Evolutionary conservation across 805 yeast genomes (phyloP).

Genomic region (Yarrowia bubula): DNA sequence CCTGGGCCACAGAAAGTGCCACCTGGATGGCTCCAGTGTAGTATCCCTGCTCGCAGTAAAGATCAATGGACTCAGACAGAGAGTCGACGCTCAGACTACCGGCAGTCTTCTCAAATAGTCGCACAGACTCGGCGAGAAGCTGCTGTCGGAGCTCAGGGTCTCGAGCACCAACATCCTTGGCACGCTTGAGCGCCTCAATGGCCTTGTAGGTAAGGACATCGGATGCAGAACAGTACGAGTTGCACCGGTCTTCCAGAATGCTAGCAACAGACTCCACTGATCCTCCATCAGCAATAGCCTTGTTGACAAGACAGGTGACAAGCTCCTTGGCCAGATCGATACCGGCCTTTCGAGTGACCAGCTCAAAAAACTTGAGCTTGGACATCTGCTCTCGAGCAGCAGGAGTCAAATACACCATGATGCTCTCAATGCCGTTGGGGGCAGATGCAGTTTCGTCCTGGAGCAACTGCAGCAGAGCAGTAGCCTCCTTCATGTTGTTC

Average conservation of each 20-base stretch:
- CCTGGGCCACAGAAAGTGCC: constrained; percentile 70
- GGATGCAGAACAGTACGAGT: constrained; percentile 88
- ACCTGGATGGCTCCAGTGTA: constrained; percentile 85
- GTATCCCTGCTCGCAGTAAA: constrained; percentile 73
- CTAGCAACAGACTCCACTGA: constrained; percentile 87
- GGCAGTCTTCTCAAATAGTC: constrained; percentile 73
- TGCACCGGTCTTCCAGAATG: constrained; percentile 87
- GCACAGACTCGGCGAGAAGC: constrained; percentile 68
- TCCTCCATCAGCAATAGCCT: constrained; percentile 85
- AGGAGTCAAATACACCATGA: constrained; percentile 64
- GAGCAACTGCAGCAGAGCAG: constrained; percentile 80
- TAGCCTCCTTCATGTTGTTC: constrained; percentile 79
- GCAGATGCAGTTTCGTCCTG: constrained; percentile 58
- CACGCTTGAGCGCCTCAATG: constrained; percentile 83
- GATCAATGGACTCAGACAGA: constrained; percentile 73
- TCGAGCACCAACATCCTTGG: constrained; percentile 63
- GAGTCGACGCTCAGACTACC: constrained; percentile 75
- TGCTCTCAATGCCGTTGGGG: constrained; percentile 54
- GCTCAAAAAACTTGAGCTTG: constrained; percentile 65
- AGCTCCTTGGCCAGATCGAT: constrained; percentile 76
- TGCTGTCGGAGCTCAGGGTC: constrained; percentile 72
- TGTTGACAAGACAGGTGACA: constrained; percentile 82
- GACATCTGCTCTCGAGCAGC: constrained; percentile 69
- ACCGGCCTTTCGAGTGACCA: constrained; percentile 68
- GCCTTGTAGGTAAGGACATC: constrained; percentile 95